Evolutionary conservation across 2,329 filamentous ascomycete genomes (phyloP), one percentile per base, ranked within the genome.

Genomic region (Cryphonectria radicalis): DNA sequence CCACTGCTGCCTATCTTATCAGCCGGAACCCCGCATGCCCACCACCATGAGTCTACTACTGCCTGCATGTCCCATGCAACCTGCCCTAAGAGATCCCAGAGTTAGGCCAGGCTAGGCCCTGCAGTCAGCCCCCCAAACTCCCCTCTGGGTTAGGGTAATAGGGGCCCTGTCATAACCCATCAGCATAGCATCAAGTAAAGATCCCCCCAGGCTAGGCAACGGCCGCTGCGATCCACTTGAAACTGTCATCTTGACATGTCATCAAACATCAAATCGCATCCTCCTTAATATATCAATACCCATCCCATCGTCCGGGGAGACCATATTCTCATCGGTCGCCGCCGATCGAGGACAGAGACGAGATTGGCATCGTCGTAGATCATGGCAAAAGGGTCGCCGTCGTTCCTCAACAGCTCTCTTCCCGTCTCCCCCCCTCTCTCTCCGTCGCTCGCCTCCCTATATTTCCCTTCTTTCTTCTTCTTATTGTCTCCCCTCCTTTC

Each of bases 91-190:
- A 59, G 55, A 59, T n/a, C n/a, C n/a, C n/a, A n/a, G n/a, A n/a
- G n/a, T n/a, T n/a, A n/a, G n/a, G n/a, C n/a, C n/a, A n/a, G n/a
- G n/a, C n/a, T n/a, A 59, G 55, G 55, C 55, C 55, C 25, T 28
- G 55, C 25, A 50, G 46, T 59, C 25, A 50, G 59, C 50, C 42
- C 72, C 67, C n/a, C 32, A 72, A 70, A 32, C 28, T 32, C 22
- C 69, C 53, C n/a, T 57, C 53, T 28, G 53, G 53, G 53, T 57
- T 57, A 57, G 53, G 53, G 25, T 13, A 55, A 55, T n/a, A 55
- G n/a, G 50, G n/a, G 50, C 22, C 19, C 43, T 6, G 43, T 19
- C 50, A 25, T 22, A 55, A 55, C 11, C 11, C 10, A 11, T 68
- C 67, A 14, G 67, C 40, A 7, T 17, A 46, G 43, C 25, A 42